A percentile compares a stretch with the other conserved stretches of the same genome.
These are phyloP conservation scores for Ceratocystiopsis sp. DNA, from an alignment of 2,329 filamentous ascomycete species.

Conservation along the genomic window DNA sequence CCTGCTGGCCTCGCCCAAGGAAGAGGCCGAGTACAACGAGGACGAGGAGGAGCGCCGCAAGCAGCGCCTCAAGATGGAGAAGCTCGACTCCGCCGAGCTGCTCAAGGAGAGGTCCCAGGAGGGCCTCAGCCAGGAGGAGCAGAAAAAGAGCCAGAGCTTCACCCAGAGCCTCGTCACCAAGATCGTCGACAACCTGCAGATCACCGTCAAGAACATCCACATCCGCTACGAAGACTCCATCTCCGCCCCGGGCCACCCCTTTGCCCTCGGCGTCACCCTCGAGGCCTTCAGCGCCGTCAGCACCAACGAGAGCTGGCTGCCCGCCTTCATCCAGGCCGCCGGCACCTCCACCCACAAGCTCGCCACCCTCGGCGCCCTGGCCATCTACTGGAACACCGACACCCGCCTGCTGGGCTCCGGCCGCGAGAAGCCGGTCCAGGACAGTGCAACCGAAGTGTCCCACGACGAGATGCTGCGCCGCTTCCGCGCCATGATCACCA, in stretches of 20 bases:
- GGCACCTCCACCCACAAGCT: constrained; percentile 79
- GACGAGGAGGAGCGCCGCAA: constrained; percentile 78
- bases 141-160: constrained; percentile 95
- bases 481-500: constrained; percentile 67
- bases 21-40: constrained; percentile 83
- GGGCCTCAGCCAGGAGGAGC: constrained; percentile 84
- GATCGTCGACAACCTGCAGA: constrained; percentile 95
- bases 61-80: constrained; percentile 96
- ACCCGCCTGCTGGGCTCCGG: constrained; percentile 67
- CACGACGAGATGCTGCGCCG: constrained; percentile 63
- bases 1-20: constrained; percentile 83
- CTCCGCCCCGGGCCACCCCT: constrained; percentile 85
- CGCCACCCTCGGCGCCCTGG: constrained; percentile 73
- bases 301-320: constrained; percentile 87
- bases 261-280: constrained; percentile 79
- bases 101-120: constrained; percentile 85
- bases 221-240: constrained; percentile 96
- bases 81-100: constrained; percentile 88
- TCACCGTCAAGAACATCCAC: constrained; percentile 96
- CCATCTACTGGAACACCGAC: constrained; percentile 98
- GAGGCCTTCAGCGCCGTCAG: constrained; percentile 95
- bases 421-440: constrained; percentile 47
- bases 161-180: constrained; percentile 88
- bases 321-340: constrained; percentile 86
- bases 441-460: constrained; percentile 24